Evolutionary conservation across 73 alveolate species (phyloP), one percentile per base, ranked within the genome.

Genomic region (Paramecium sexaurelia): DNA sequence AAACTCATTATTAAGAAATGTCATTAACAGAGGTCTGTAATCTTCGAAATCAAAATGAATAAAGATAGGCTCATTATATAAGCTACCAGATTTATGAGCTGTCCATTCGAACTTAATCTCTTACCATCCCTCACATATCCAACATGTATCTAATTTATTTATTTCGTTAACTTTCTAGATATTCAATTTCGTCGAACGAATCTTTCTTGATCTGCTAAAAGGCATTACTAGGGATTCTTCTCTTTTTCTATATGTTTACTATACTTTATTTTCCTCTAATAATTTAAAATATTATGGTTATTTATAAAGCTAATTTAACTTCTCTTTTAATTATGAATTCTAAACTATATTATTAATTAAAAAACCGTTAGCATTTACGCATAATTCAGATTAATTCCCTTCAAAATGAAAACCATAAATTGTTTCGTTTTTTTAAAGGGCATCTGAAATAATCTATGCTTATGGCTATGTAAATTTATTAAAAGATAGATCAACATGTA

Each of bases 71-170:
- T 95, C 92, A 13, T 91, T 75, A 17, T 85, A 90, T 37, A 92
- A 55, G 45, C 93, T 61, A 51, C 97, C 98, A 57, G 95, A 92
- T 40, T 55, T 92, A 1, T 86, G 85, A 10, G 95, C 93, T 41
- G 92, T 94, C 92, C 97, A 97, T 73, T 92, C 95, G 92, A 97
- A 97, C 75, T 92, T 95, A 5, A 95, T 94, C 89, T 97, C 97
- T 22, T 95, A 86, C 99, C 99, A 97, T 36, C 99, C 98, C 95
- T 97, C 98, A 91, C 99, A 97, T 17, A 97, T 93, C 99, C 99
- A 97, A 85, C 99, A 97, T 56, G 45, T 78, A 78, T 78, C 90
- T 10, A 71, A 33, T 71, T 71, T 35, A 71, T 71, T 71, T 71
- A 71, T 71, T 71, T 37, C 56, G 35, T 71, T 71, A 7, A 35